Conservation (phyloP, 148 eudicot species). For the Diospyros lotus region DNA sequence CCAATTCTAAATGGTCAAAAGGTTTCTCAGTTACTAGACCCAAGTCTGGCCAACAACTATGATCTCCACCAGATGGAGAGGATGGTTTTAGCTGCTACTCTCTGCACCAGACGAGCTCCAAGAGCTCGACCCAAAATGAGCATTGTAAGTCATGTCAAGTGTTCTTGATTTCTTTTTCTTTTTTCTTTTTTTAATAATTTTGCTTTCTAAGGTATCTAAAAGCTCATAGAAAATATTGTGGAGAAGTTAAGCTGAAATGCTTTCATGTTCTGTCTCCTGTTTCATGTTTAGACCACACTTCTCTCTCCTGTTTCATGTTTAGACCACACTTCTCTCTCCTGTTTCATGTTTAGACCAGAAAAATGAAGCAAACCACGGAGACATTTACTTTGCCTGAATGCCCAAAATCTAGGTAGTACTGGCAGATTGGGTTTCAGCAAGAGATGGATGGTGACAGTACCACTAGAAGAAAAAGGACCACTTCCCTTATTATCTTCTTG, state of each 20-base stretch:
- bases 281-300: background rate
- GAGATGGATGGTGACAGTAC: too few relatives aligned
- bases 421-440: too few relatives aligned
- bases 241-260: conserved; percentile 4
- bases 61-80: conserved; percentile 65
- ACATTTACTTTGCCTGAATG: too few relatives aligned
- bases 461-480: too few relatives aligned
- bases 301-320: background rate
- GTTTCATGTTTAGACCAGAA: background rate
- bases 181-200: background rate
- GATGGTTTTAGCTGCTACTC: conserved; percentile 86
- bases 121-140: conserved; percentile 78
- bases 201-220: background rate
- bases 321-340: background rate
- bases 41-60: conserved; percentile 44
- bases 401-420: too few relatives aligned
- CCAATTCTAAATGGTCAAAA: conserved; percentile 64
- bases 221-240: background rate
- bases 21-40: conserved; percentile 55
- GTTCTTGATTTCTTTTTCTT: background rate
- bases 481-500: too few relatives aligned
- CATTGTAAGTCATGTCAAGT: conserved; percentile 38
- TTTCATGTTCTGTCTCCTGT: background rate
- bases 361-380: too few relatives aligned
- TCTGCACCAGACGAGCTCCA: conserved; percentile 74